Evolutionary conservation across 2,329 filamentous ascomycete species (phyloP).

Genomic region (Pseudogymnoascus sp.): DNA sequence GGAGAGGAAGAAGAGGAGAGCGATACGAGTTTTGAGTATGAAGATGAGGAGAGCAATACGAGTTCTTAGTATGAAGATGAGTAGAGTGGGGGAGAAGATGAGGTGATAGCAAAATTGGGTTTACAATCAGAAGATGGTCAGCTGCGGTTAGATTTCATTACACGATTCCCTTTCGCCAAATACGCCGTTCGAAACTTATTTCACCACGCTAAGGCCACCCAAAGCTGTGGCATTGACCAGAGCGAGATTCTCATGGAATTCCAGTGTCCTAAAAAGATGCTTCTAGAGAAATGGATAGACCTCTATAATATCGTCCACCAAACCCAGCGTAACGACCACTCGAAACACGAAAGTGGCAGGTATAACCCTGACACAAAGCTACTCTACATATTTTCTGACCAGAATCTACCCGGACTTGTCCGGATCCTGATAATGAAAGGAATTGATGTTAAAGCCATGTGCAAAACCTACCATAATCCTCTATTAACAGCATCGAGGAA

Average conservation of each 20-base stretch:
- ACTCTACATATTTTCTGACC: neutral
- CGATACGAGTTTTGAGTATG: too few relatives aligned
- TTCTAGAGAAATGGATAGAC: neutral
- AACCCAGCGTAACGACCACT: too few relatives aligned
- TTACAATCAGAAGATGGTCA: too few relatives aligned
- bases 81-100: too few relatives aligned
- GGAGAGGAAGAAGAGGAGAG: too few relatives aligned
- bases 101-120: too few relatives aligned
- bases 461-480: neutral
- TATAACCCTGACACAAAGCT: too few relatives aligned
- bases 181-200: constrained; percentile 34
- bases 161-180: constrained; percentile 38
- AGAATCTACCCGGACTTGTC: neutral
- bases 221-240: constrained; percentile 6
- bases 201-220: constrained; percentile 32
- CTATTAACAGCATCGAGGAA: neutral
- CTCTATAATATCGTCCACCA: too few relatives aligned
- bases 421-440: neutral
- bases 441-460: neutral
- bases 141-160: too few relatives aligned
- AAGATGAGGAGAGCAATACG: too few relatives aligned
- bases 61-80: too few relatives aligned
- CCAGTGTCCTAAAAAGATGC: neutral
- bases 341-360: neutral
- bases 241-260: neutral